These are phyloP conservation scores for Oryza meyeriana DNA, from an alignment of 176 grass and related monocot species.

Conservation along the genomic window DNA sequence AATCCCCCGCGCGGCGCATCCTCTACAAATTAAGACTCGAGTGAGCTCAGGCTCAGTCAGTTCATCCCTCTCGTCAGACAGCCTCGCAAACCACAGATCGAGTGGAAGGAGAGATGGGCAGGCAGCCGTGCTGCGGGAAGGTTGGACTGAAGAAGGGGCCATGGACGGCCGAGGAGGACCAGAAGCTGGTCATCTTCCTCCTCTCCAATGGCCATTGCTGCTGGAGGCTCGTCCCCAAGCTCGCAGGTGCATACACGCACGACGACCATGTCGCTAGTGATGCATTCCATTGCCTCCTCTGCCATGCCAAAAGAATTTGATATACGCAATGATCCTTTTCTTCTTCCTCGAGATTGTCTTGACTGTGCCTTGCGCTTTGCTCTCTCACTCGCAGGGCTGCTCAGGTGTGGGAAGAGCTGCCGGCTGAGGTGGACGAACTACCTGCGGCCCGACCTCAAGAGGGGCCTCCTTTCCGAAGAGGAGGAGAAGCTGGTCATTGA, in stretches of 20 bases:
- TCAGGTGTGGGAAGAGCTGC: constrained; percentile 97
- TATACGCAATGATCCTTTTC: too few species aligned
- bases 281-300: too few species aligned
- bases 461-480: constrained; percentile 57
- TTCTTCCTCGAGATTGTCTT: background rate
- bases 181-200: constrained; percentile 80
- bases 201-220: constrained; percentile 74
- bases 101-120: constrained; percentile 47
- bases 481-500: constrained; percentile 82
- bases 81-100: background rate
- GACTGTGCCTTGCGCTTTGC: background rate
- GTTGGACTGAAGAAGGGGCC: constrained; percentile 89
- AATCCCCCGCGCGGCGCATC: constrained; percentile 21
- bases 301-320: too few species aligned
- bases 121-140: constrained; percentile 90
- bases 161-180: constrained; percentile 87
- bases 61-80: background rate
- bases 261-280: background rate
- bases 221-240: constrained; percentile 91
- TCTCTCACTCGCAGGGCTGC: constrained; percentile 36
- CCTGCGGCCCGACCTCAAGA: constrained; percentile 88
- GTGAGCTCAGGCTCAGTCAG: background rate
- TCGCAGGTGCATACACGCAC: constrained; percentile 47
- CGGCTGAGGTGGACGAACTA: constrained; percentile 94
- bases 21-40: constrained; percentile 7